A percentile compares a stretch with the other conserved stretches of the same genome.
These are phyloP conservation scores for Xylariaceae sp. DNA, from an alignment of 2,329 filamentous ascomycete species.

Conservation along the genomic window DNA sequence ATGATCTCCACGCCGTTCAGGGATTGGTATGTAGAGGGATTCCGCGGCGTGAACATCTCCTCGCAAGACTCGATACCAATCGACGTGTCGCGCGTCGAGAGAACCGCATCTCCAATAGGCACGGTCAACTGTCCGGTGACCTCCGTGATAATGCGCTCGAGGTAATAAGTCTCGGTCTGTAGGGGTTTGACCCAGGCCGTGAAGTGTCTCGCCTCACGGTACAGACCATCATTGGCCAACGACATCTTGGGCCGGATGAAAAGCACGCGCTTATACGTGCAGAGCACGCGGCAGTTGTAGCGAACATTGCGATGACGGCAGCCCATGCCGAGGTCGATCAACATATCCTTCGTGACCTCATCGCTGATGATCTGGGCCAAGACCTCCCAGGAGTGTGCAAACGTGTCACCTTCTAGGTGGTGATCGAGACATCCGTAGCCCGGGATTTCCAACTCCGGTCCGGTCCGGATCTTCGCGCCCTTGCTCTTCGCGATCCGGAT, in stretches of 20 bases:
- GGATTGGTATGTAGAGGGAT: constrained; percentile 14
- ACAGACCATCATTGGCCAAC: constrained; percentile 12
- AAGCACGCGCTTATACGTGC: constrained; percentile 13
- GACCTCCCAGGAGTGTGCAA: constrained; percentile 14
- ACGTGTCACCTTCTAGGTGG: constrained; percentile 12
- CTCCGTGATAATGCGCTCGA: constrained; percentile 31
- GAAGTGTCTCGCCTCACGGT: constrained; percentile 30
- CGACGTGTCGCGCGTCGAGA: constrained; percentile 37
- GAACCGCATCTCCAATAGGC: constrained; percentile 38
- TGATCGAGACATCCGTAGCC: constrained; percentile 13
- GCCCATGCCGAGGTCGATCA: constrained; percentile 15
- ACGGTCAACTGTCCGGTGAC: constrained; percentile 34
- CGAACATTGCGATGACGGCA: constrained; percentile 10
- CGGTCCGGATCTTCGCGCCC: constrained; percentile 12
- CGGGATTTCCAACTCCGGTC: constrained; percentile 13
- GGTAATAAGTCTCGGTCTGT: constrained; percentile 36
- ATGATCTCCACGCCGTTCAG: neutral
- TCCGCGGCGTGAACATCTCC: constrained; percentile 13
- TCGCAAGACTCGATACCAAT: constrained; percentile 38
- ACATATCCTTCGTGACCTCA: constrained; percentile 12
- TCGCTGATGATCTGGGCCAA: constrained; percentile 14
- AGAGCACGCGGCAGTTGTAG: constrained; percentile 18
- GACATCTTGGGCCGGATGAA: constrained; percentile 18
- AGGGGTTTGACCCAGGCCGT: constrained; percentile 37
- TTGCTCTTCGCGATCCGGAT: constrained; percentile 53